Base-by-base conservation (phyloP, 345 rosid species). In the Aquilaria yunnanensis region DNA sequence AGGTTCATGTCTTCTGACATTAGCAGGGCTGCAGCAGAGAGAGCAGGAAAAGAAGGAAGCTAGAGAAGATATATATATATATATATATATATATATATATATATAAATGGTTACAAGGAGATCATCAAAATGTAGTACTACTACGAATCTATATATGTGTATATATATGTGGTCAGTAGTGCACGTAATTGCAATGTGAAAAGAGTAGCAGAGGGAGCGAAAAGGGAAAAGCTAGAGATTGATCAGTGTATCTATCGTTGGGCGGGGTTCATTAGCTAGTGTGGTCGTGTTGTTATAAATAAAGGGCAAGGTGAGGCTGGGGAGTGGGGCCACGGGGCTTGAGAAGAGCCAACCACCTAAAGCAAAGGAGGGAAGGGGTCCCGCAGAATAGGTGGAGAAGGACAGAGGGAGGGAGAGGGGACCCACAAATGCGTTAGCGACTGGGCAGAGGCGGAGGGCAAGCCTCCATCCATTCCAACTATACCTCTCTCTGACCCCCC, bases 1-100 rank as follows among this genome's bases (percentile, higher is more conserved):
- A 94, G 79, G 74, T 89, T 85, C 86, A 94, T 81, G 45, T 67
- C 87, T 16, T 60, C 56, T 55, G 77, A 73, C 87, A 81, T 79
- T 60, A 61, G 32, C 34, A 56, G 10, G 9, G 4, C 12, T 11
- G 59, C 43, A 16, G 23, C 16, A 7, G 1, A 12, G 56, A n/a
- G 10, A 49, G 30, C 30, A 23, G 34, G 32, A 50, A 32, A 56
- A 23, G 14, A 45, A 11, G 23, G 29, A 29, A 54, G 23, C 12
- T 46, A 41, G 23, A 16, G 23, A 16, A 16, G 23, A 16, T 16
- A 16, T 16, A 16, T 16, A 16, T 16, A 16, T 16, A 0, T 16
- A 16, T 16, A 16, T 57, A 70, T 51, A 54, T 30, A 31, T 12
- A 16, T 16, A 16, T 0, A n/a, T n/a, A n/a, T n/a, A n/a, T n/a